Base-by-base conservation (phyloP, 768 basidiomycete genomes). In the Clitopilus passeckerianus region DNA sequence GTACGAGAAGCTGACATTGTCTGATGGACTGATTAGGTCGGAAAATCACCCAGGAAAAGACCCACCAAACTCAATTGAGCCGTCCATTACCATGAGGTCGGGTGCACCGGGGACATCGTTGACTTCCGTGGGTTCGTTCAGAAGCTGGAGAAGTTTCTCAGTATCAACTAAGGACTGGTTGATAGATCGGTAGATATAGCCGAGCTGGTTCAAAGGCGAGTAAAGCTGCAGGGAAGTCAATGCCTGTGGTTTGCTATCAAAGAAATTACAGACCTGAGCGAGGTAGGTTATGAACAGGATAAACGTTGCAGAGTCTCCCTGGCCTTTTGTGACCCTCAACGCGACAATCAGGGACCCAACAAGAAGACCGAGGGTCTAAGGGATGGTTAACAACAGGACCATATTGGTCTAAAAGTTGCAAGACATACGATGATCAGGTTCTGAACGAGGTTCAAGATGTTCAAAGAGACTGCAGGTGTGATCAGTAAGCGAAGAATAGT, bases 1-100 rank as follows among this genome's bases (percentile, higher is more conserved):
- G 71, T 97, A 96, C 3, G 90, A 89, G 73, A 98, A 95, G 64
- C 72, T 80, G 64, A 96, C 95, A 65, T 96, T 86, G 24, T 93
- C 90, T 92, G 60, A 34, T 20, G 5, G n/a, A 58, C 50, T 35
- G 33, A 53, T 41, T 56, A 27, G 55, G 56, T 44, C 16, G 14
- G 43, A 50, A 30, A 14, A 23, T 1, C 10, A 56, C 7, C 59
- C 34, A 14, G 27, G 35, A 54, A 5, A 37, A 10, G 10, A 74
- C 83, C 44, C 56, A 91, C 91, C 88, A 69, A 98, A 97, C 68
- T 92, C 93, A 67, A 98, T 90, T 69, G 89, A 86, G 3, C 94
- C 88, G 56, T 86, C 79, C 16, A 83, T 74, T 7, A 93, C 81
- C 50, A 87, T 75, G 23, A 97, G 80, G 54, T 92, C 86, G 14